phyloP scores from a whole-genome alignment of 495 filamentous ascomycete genomes.

The Polyplosphaeria fusca region DNA sequence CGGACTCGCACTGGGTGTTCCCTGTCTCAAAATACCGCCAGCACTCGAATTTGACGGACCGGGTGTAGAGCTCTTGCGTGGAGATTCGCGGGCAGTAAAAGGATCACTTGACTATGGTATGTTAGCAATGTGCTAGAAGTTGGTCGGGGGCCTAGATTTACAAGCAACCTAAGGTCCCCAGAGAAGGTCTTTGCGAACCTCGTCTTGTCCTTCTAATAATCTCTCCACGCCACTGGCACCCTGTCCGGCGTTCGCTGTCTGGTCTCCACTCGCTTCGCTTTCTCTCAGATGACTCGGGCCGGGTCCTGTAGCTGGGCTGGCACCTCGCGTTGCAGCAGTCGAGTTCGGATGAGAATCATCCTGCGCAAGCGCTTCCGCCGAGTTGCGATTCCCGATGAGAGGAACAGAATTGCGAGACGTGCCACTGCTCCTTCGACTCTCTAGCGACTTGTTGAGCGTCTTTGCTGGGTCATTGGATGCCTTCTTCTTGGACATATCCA shows the following conservation, averaged over 20 bases:
- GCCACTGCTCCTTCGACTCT: constrained; percentile 83
- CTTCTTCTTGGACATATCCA: constrained; percentile 55
- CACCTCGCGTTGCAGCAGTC: constrained; percentile 12
- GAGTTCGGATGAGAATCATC: constrained; percentile 11
- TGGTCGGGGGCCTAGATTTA: background rate
- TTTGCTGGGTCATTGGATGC: constrained; percentile 68
- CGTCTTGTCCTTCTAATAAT: constrained; percentile 27
- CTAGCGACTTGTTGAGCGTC: constrained; percentile 79
- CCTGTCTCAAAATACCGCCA: background rate
- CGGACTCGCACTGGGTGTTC: constrained; percentile 6
- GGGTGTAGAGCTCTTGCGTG: constrained; percentile 2
- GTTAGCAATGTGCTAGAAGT: background rate
- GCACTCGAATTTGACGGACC: constrained; percentile 1
- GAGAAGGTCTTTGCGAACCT: constrained; percentile 45
- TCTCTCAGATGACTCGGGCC: constrained; percentile 26
- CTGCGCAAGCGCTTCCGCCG: constrained; percentile 29
- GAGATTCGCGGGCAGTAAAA: background rate
- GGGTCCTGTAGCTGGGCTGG: constrained; percentile 16
- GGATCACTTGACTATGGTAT: background rate
- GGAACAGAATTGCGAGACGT: constrained; percentile 64
- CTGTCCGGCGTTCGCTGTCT: background rate
- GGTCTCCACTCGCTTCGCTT: constrained; percentile 9
- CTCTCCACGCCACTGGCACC: constrained; percentile 7
- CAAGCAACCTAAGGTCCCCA: constrained; percentile 37
- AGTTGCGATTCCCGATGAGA: constrained; percentile 33